Evolutionary conservation across 116 monocot species (phyloP).

Genomic region (Iris pallida): DNA sequence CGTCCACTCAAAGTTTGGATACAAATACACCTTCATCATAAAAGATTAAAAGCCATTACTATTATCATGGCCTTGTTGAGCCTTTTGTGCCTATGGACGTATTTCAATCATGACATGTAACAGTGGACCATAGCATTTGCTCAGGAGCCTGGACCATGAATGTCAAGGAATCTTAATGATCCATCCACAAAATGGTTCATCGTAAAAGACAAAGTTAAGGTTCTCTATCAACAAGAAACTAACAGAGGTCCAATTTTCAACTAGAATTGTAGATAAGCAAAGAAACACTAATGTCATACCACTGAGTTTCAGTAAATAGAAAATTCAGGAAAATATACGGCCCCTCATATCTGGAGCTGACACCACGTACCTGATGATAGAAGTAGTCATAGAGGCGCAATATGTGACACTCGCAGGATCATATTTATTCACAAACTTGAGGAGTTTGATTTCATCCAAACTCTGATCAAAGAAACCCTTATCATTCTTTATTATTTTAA

Average conservation of each 20-base stretch:
- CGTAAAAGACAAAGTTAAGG: background rate
- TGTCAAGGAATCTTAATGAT: background rate
- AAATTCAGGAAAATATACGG: background rate
- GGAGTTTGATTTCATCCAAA: constrained; percentile 94
- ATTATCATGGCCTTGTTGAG: too few relatives aligned
- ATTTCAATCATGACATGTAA: background rate
- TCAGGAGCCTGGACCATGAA: background rate
- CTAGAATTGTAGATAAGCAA: too few relatives aligned
- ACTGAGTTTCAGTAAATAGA: background rate
- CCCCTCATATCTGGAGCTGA: background rate
- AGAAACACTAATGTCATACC: too few relatives aligned
- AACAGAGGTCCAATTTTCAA: background rate
- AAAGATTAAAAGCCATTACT: too few relatives aligned
- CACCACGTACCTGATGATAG: constrained; percentile 66
- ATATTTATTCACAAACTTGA: constrained; percentile 86
- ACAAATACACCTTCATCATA: too few relatives aligned
- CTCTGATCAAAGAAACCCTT: constrained; percentile 99
- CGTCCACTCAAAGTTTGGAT: background rate
- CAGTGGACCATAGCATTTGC: background rate
- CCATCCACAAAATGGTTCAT: background rate
- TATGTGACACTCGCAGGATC: constrained; percentile 72
- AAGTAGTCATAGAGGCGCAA: constrained; percentile 91
- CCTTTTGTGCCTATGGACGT: background rate
- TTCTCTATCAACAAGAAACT: background rate
- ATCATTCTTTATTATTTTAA: constrained; percentile 93